Base-by-base conservation (phyloP, 2,329 filamentous ascomycete genomes). In the Hymenoscyphus infarciens region DNA sequence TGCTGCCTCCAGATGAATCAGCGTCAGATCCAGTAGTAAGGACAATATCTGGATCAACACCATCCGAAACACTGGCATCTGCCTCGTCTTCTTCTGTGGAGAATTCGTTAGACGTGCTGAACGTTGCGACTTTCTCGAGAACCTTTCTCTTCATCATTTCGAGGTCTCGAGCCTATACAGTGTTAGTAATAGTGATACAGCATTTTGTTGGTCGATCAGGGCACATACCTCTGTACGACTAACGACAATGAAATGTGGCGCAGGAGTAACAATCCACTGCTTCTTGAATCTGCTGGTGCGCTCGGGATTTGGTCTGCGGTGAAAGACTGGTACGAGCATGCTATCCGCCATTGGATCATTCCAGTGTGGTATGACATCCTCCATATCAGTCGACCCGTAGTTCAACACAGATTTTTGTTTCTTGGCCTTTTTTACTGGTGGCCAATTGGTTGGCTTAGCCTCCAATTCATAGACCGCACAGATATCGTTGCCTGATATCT, bases 71-170 rank as follows among this genome's bases (percentile, higher is more conserved):
- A 53, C 78, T 77, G 15, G 76, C 73, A 22, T 80, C 77, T 7
- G 73, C 71, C 16, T 70, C 67, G 38, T 72, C 67, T 29, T 68
- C 64, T 6, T 70, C 64, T 22, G 10, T 49, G 5, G 80, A 76
- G 38, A 95, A 81, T 42, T 87, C 82, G 2, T 84, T 77, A 71
- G 85, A 85, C 0, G 88, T 93, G 0, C 92, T 93, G 75, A 94
- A 87, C 0, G 87, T 89, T 2, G 87, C 86, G 22, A 94, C 81
- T 72, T 89, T 90, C 64, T 87, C 85, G 27, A 98, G 76, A 42
- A 97, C 79, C 75, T 97, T 97, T 66, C 88, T 87, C 61, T 89
- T 82, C 60, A 98, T 92, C 1, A 80, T 77, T 61, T 96, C 89
- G 67, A 92, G 80, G 67, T 75, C 80, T 35, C 77, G 78, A 31